These are phyloP conservation scores for Backusella circina DNA, from an alignment of 192 early-diverging fungal species.

Conservation along the genomic window DNA sequence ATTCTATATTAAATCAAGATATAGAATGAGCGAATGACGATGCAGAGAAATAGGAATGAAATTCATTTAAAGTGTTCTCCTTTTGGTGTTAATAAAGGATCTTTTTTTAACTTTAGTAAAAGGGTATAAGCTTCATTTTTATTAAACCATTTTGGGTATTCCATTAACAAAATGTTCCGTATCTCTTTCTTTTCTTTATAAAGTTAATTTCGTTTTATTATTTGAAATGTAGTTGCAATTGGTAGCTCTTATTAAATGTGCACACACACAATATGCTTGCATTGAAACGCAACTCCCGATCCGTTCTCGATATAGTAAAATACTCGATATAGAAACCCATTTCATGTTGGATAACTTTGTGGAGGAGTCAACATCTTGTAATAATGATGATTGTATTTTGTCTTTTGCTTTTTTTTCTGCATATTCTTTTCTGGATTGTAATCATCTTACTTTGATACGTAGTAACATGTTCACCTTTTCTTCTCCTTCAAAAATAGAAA, in stretches of 20 bases:
- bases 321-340: not conserved
- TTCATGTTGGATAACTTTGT: not conserved
- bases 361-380: not conserved
- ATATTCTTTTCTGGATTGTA: not conserved
- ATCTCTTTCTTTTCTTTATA: not conserved
- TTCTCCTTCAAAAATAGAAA: not conserved
- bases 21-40: not conserved
- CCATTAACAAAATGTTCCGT: too few species aligned
- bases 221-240: not conserved
- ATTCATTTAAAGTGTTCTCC: not conserved
- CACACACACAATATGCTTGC: not conserved
- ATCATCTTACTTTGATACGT: not conserved
- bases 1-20: too few species aligned
- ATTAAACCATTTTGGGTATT: too few species aligned
- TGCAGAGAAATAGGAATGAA: not conserved
- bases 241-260: not conserved
- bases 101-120: not conserved
- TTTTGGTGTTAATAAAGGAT: not conserved
- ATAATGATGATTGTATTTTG: not conserved
- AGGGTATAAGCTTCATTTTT: not conserved
- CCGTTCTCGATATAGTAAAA: not conserved
- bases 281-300: not conserved
- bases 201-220: not conserved
- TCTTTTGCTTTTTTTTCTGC: not conserved
- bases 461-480: not conserved